Evolutionary conservation across 2,329 filamentous ascomycete genomes (phyloP), one percentile per base, ranked within the genome.

Genomic region (Epichloe gansuensis): DNA sequence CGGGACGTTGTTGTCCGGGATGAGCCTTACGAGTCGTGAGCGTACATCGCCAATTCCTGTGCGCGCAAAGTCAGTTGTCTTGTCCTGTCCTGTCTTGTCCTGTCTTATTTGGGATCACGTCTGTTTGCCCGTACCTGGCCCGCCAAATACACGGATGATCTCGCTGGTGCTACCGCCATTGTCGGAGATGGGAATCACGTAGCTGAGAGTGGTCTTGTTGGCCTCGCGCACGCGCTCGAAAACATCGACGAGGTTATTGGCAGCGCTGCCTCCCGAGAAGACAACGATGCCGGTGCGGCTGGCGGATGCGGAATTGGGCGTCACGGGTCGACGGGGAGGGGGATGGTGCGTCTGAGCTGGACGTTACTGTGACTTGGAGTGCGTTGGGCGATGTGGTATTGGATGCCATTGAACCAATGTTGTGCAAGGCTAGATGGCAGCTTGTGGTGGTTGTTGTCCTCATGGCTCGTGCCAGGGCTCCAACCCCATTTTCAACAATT

Each of bases 81-180:
- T 39, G 38, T 36, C 21, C 38, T 15, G 36, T 21, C 17, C 17
- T 23, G 41, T 39, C 17, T 13, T 39, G 38, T 36, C 21, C 38
- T 15, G 36, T 13, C 6, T 4, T 21, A 2, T 21, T 21, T 21
- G 21, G 23, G 21, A 7, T 43, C 2, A 0, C 9, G 23, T 43
- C 41, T 21, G 23, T 6, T 43, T 42, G n/a, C 6, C 47, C 47
- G 52, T 70, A 84, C 91, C 91, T 57, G 91, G 91, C 1, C 93
- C 93, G 13, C 91, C 93, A 69, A 97, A 93, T 38, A 97, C 89
- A 38, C 93, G 80, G 58, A 96, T 95, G 61, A 96, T 74, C 71
- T 97, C 91, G 44, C 88, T 95, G 2, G 89, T 94, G 60, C 87
- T 94, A 40, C 91, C 91, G 47, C 91, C 91, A 68, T 97, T 97